Evolutionary conservation across 208 protist species (phyloP), one percentile per base, ranked within the genome.

Genomic region (Vickermania ingenoplastis): DNA sequence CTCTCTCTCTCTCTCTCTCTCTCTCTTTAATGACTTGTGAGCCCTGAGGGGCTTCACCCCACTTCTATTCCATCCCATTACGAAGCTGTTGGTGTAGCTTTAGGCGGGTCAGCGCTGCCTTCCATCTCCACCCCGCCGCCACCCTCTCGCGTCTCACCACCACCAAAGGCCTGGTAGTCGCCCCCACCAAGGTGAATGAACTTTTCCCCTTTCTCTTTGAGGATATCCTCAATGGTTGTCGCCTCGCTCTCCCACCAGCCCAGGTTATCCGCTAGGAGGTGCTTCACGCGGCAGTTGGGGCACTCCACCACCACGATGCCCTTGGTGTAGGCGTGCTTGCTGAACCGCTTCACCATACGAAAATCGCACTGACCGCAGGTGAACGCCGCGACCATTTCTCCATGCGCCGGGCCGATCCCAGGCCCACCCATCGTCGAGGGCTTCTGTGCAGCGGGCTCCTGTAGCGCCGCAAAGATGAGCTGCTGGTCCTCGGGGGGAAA

Each of bases 281-380:
- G 92, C 68, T 83, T 79, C 21, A 81, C 74, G 17, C 75, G 65
- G 71, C 92, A 97, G 54, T 77, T 75, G 23, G 85, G 79, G 56
- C 92, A 97, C 65, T 94, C 67, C 53, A 95, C 80, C 63, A 97
- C 91, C 23, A 97, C 92, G 48, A 96, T 92, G 14, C 92, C 92
- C 26, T 94, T 91, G 21, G 83, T 86, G 71, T 97, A 97, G 17
- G 89, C 75, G 67, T 93, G 79, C 59, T 93, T 94, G 52, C 75
- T 91, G 71, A 97, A 96, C 31, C 73, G 73, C 76, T 96, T 96
- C 65, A 95, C 84, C 73, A 82, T 88, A 57, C 88, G 84, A 65
- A 77, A 75, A 4, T 95, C 79, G 61, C 91, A 96, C 23, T 61
- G 76, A 21, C 84, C 75, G 67, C 91, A 96, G 11, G 86, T 95